Percentiles rank a stretch among this genome's conserved stretches.
Conservation (phyloP, 2,329 filamentous ascomycete species). For the Amesomyces nigricolor region DNA sequence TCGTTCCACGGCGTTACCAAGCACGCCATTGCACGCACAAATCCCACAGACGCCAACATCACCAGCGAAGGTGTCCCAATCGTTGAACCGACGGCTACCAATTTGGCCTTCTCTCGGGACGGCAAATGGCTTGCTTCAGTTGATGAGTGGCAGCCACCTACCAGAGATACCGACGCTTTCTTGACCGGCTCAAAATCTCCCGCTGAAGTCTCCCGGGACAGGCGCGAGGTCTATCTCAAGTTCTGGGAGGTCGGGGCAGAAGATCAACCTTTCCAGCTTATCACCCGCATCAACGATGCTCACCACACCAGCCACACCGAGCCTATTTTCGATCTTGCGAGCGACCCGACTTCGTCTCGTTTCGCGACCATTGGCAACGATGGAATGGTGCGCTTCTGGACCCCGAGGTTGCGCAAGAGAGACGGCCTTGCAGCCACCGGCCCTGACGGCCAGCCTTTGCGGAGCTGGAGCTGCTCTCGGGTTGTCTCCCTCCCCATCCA, state of each 20-base stretch:
- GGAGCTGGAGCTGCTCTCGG: conserved; percentile 69
- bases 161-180: conserved; percentile 59
- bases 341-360: conserved; percentile 61
- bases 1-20: conserved; percentile 72
- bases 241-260: conserved; percentile 71
- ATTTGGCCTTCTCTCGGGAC: conserved; percentile 70
- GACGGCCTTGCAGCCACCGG: conserved; percentile 62
- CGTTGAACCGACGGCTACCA: conserved; percentile 69
- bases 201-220: conserved; percentile 44
- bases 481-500: conserved; percentile 46
- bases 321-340: conserved; percentile 64
- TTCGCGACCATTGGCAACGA: conserved; percentile 87
- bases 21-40: conserved; percentile 84
- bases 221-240: conserved; percentile 75
- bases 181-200: conserved; percentile 35
- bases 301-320: conserved; percentile 57
- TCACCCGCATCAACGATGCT: conserved; percentile 77
- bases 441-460: conserved; percentile 51
- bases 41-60: conserved; percentile 73
- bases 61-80: conserved; percentile 67
- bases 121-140: conserved; percentile 87
- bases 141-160: conserved; percentile 80
- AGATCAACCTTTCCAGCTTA: conserved; percentile 61
- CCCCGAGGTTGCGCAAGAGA: conserved; percentile 61
- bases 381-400: conserved; percentile 73